phyloP scores from a whole-genome alignment of 176 grass and related monocot genomes.

The Zoysia pacifica region DNA sequence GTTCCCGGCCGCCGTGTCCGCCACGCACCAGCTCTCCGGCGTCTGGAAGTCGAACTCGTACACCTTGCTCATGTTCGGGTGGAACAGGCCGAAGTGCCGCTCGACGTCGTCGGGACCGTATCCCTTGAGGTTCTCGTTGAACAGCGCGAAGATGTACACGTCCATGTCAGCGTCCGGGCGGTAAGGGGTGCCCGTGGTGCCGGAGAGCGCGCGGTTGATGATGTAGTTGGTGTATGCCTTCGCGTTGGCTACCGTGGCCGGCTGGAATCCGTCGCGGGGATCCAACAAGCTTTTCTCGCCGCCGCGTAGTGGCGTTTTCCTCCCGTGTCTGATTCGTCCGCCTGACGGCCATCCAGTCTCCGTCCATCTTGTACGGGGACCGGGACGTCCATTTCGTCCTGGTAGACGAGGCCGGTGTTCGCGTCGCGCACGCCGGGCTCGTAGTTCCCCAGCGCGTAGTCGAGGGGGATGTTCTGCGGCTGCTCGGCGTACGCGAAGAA shows the following conservation, averaged over 20 bases:
- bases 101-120: slow-evolving; percentile 34
- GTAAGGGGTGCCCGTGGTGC: slow-evolving; percentile 49
- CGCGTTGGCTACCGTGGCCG: slow-evolving; percentile 34
- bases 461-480: slow-evolving; percentile 41
- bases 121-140: slow-evolving; percentile 69
- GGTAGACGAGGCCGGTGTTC: slow-evolving; percentile 34
- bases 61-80: slow-evolving; percentile 47
- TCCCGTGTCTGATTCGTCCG: background rate
- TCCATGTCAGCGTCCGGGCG: slow-evolving; percentile 46
- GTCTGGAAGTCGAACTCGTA: slow-evolving; percentile 49
- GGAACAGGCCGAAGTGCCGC: slow-evolving; percentile 68
- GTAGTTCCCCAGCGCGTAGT: slow-evolving; percentile 44
- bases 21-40: background rate
- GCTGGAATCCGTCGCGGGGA: background rate
- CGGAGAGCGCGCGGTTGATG: slow-evolving; percentile 51
- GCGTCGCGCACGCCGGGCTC: slow-evolving; percentile 39
- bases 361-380: background rate
- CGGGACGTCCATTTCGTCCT: slow-evolving; percentile 60
- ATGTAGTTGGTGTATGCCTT: slow-evolving; percentile 56
- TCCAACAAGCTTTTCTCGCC: background rate
- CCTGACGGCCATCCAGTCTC: slow-evolving; percentile 49
- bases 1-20: too few relatives aligned
- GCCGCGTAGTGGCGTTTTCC: background rate
- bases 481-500: slow-evolving; percentile 53
- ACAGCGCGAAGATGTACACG: slow-evolving; percentile 67